Percentiles rank a stretch among this genome's conserved stretches.
Conservation (phyloP, 108 stramenopile genomes). For the Ochromonas danica region DNA sequence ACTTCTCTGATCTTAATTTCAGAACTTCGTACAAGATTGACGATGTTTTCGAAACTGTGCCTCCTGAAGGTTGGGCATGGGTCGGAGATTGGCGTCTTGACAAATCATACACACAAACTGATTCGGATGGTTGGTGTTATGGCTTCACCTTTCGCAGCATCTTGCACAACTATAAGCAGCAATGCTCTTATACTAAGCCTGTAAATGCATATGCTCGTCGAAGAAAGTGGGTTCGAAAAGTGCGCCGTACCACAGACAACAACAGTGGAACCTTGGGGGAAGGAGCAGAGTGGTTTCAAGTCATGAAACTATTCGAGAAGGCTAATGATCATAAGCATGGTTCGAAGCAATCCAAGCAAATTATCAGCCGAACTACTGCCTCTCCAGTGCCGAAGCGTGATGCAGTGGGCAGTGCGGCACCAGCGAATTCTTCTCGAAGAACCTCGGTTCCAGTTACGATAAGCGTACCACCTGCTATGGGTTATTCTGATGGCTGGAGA, state of each 20-base stretch:
- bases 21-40: background rate
- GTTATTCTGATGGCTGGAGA: background rate
- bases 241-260: background rate
- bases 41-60: background rate
- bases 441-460: background rate
- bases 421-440: background rate
- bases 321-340: too few species aligned
- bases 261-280: too few species aligned
- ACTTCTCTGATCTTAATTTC: background rate
- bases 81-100: background rate
- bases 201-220: background rate
- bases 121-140: conserved; percentile 16
- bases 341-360: too few species aligned
- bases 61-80: conserved; percentile 21
- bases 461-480: background rate
- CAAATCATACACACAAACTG: background rate
- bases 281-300: too few species aligned
- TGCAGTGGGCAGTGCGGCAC: too few species aligned
- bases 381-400: too few species aligned
- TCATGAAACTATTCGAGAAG: too few species aligned
- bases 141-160: background rate
- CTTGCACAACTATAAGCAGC: background rate
- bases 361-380: too few species aligned
- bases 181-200: background rate
- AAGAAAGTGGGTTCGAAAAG: background rate